Percentiles rank a stretch among this genome's conserved stretches.
Evolutionary conservation across 2,329 filamentous ascomycete genomes (phyloP).

Genomic region (Alternaria hordeiaustralica): DNA sequence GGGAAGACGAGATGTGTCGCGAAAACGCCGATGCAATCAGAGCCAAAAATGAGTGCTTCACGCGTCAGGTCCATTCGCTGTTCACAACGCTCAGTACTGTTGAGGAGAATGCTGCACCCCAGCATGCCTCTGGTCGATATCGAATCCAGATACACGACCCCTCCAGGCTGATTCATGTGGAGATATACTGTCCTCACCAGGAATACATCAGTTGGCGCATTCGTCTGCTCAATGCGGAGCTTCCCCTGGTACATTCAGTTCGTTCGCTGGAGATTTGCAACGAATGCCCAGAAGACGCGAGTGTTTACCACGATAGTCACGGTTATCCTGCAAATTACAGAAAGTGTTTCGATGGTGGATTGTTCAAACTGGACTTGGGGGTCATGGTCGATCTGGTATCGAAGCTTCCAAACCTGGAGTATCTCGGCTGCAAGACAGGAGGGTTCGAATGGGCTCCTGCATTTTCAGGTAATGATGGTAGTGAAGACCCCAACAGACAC

Average conservation of each 20-base stretch:
- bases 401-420: constrained; percentile 10
- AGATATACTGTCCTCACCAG: background rate
- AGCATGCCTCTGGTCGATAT: background rate
- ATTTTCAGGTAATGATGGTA: background rate
- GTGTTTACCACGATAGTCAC: background rate
- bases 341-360: background rate
- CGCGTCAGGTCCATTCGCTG: constrained; percentile 11
- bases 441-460: constrained; percentile 4
- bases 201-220: constrained; percentile 13
- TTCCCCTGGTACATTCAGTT: constrained; percentile 15
- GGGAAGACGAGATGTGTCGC: background rate
- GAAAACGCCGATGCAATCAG: constrained; percentile 12
- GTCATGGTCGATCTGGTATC: constrained; percentile 16
- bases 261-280: constrained; percentile 6
- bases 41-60: constrained; percentile 17
- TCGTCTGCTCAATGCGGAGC: constrained; percentile 8
- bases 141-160: background rate
- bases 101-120: constrained; percentile 2
- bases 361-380: constrained; percentile 18
- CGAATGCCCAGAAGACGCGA: background rate
- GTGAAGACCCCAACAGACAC: background rate
- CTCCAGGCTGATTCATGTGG: background rate
- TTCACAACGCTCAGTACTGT: constrained; percentile 14
- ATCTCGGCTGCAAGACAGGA: constrained; percentile 8
- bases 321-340: background rate